Evolutionary conservation across 495 filamentous ascomycete genomes (phyloP).

Genomic region (Rostrohypoxylon terebratum): DNA sequence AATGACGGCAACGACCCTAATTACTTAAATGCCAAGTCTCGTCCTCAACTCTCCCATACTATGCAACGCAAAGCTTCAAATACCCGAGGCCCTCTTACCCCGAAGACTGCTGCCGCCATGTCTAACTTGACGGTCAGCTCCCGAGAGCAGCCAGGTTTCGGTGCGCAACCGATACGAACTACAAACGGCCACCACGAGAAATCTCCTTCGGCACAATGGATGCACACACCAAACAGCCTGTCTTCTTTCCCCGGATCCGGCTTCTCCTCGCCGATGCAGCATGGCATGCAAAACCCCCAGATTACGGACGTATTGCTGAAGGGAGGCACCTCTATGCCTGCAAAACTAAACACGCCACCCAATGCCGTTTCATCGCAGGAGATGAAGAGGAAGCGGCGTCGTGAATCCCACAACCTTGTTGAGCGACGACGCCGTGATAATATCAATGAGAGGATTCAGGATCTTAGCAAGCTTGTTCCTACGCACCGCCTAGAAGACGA

Average conservation of each 20-base stretch:
- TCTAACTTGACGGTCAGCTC: conserved; percentile 53
- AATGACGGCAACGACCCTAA: conserved; percentile 61
- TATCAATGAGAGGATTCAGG: conserved; percentile 98
- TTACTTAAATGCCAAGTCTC: conserved; percentile 67
- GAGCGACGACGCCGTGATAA: conserved; percentile 95
- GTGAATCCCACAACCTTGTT: conserved; percentile 96
- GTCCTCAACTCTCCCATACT: conserved; percentile 65
- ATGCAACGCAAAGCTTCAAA: conserved; percentile 78
- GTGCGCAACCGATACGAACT: conserved; percentile 78
- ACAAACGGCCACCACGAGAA: conserved; percentile 79
- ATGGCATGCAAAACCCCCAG: conserved; percentile 59
- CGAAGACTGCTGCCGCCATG: conserved; percentile 69
- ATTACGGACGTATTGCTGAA: conserved; percentile 66
- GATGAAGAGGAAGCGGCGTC: conserved; percentile 87
- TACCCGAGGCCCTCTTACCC: conserved; percentile 81
- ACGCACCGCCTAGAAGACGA: conserved; percentile 95
- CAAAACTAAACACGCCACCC: conserved; percentile 60
- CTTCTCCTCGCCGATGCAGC: conserved; percentile 74
- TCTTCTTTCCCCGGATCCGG: conserved; percentile 86
- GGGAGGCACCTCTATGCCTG: conserved; percentile 66
- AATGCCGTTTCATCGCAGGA: conserved; percentile 79
- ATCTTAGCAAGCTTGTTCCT: conserved; percentile 92
- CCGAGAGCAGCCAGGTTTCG: conserved; percentile 62
- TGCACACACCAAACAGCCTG: conserved; percentile 76
- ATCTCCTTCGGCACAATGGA: conserved; percentile 83